phyloP scores from a whole-genome alignment of 108 stramenopile genomes.

The Nitzschia sp. region DNA sequence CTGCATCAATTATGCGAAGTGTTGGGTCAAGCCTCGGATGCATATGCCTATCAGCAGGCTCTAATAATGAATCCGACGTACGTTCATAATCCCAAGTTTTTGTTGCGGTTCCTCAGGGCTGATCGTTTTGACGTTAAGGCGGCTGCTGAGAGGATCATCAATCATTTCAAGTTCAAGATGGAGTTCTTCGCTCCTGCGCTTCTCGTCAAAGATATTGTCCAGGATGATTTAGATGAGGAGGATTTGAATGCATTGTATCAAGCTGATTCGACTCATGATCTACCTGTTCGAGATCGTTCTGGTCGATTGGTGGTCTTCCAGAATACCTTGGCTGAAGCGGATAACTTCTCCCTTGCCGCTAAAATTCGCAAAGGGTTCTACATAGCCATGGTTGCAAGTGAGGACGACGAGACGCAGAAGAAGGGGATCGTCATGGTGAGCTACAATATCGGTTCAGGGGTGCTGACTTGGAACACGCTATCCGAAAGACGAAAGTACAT shows the following conservation, averaged over 20 bases:
- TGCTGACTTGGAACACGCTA: no score
- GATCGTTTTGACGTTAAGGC: slow-evolving; percentile 5
- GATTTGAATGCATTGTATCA: slow-evolving; percentile 9
- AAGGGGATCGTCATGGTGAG: slow-evolving; percentile 13
- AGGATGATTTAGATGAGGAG: slow-evolving; percentile 34
- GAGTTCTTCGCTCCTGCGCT: slow-evolving; percentile 37
- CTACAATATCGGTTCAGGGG: not conserved
- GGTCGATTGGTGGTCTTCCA: slow-evolving; percentile 12
- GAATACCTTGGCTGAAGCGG: not conserved
- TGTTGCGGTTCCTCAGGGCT: slow-evolving; percentile 19
- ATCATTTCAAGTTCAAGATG: slow-evolving; percentile 21
- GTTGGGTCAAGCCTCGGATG: not conserved
- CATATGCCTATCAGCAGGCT: slow-evolving; percentile 20
- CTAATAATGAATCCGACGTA: slow-evolving; percentile 3
- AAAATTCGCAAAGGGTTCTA: not conserved
- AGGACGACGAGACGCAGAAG: slow-evolving; percentile 41
- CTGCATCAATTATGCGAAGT: slow-evolving; percentile 9
- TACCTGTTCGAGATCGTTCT: slow-evolving; percentile 20
- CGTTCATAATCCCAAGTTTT: slow-evolving; percentile 14
- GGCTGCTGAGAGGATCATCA: slow-evolving; percentile 13
- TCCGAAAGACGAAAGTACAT: not conserved
- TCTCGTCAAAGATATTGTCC: slow-evolving; percentile 21
- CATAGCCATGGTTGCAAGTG: not conserved
- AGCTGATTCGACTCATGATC: not conserved
- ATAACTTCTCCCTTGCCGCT: not conserved